phyloP scores from a whole-genome alignment of 352 stramenopile species.

The Thalassiosira hispida region DNA sequence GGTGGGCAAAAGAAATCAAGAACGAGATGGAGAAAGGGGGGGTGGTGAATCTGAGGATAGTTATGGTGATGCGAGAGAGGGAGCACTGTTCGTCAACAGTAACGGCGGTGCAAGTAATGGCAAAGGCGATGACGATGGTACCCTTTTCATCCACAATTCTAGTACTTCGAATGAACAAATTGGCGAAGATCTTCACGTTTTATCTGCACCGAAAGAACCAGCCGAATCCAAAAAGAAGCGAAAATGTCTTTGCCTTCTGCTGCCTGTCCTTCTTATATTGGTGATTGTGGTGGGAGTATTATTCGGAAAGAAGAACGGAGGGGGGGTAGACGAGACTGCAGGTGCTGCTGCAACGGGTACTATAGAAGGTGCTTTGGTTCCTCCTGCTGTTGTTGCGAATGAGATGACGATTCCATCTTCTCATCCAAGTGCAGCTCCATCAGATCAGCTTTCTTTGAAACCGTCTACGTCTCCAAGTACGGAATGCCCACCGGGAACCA shows the following conservation, averaged over 20 bases:
- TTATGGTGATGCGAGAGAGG: slow-evolving; percentile 2
- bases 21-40: not conserved
- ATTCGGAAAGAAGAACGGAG: not conserved
- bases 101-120: not conserved
- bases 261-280: slow-evolving; percentile 26
- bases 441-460: not conserved
- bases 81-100: slow-evolving; percentile 16
- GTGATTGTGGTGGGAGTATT: slow-evolving; percentile 12
- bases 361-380: not conserved
- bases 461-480: slow-evolving; percentile 6
- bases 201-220: not conserved
- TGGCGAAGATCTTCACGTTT: not conserved
- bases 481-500: not conserved
- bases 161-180: not conserved
- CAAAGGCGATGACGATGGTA: not conserved
- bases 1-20: not conserved
- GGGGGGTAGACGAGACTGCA: too few relatives aligned
- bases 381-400: slow-evolving; percentile 1
- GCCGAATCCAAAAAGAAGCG: not conserved
- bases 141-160: not conserved
- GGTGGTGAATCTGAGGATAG: not conserved
- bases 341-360: not conserved
- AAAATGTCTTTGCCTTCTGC: slow-evolving; percentile 18
- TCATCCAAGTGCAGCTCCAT: not conserved
- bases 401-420: slow-evolving; percentile 6